Conservation (phyloP, 192 early-diverging fungal genomes). For the Dimargaris xerosporica region DNA sequence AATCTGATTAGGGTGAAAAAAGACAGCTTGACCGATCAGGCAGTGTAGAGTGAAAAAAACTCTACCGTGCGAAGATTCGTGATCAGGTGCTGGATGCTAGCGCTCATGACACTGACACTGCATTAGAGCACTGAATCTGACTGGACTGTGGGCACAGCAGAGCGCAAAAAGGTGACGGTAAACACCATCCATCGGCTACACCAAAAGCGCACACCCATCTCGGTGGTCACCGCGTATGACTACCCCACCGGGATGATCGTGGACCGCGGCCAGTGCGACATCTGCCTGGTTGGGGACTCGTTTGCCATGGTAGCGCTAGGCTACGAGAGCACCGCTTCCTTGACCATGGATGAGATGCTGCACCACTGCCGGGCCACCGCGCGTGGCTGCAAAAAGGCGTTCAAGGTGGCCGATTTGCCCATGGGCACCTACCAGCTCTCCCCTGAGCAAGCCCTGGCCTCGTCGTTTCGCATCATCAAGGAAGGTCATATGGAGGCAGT, state of each 20-base stretch:
- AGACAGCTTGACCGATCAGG: too few relatives aligned
- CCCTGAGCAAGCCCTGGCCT: conserved; percentile 56
- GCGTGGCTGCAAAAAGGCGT: conserved; percentile 57
- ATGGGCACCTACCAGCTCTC: conserved; percentile 81
- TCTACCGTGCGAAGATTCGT: too few relatives aligned
- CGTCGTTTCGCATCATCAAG: conserved; percentile 65
- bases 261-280: conserved; percentile 74
- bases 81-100: too few relatives aligned
- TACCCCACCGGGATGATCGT: conserved; percentile 78
- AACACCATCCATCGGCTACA: conserved; percentile 64
- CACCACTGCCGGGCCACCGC: conserved; percentile 86
- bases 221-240: conserved; percentile 94
- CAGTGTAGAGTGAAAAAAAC: too few relatives aligned
- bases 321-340: conserved; percentile 62
- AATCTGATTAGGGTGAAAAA: too few relatives aligned
- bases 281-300: conserved; percentile 85
- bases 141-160: background rate
- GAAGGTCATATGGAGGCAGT: conserved; percentile 84
- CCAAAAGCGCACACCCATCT: conserved; percentile 54
- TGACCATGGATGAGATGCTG: conserved; percentile 92
- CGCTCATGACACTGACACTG: too few relatives aligned
- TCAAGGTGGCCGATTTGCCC: conserved; percentile 82
- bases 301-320: conserved; percentile 96
- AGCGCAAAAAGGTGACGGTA: conserved; percentile 68
- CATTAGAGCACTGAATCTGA: too few relatives aligned